Evolutionary conservation across 2,329 filamentous ascomycete species (phyloP), one percentile per base, ranked within the genome.

Genomic region (Pseudogymnoascus sp.): DNA sequence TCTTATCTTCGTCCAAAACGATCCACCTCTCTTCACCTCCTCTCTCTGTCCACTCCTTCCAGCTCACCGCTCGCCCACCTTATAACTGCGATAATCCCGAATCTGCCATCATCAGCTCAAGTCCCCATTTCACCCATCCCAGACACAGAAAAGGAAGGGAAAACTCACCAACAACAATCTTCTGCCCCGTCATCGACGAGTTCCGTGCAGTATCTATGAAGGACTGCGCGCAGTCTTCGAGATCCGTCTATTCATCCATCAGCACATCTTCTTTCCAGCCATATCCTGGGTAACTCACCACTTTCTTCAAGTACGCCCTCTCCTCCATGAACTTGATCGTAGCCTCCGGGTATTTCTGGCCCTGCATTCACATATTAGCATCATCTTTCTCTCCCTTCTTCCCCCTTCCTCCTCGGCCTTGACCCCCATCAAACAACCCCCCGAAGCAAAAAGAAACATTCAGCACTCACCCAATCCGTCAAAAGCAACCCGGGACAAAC

Each of bases 401-500:
- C 44, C 44, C 38, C 46, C 14, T 23, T 23, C 40, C 6, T 34
- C 14, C 12, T n/a, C n/a, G n/a, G 42, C 18, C 42, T 34, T 14
- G 2, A n/a, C 18, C 56, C 7, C 16, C 23, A 12, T 1, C 3
- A 16, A 28, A 14, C 5, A 23, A 25, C 14, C 36, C 21, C 21
- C 21, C 21, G 21, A 21, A n/a, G 12, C 37, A 16, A 31, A 31
- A 11, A 31, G 31, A 18, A 31, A 40, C n/a, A 42, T 4, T 8
- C 40, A n/a, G 6, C 37, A 71, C 72, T 67, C 68, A 81, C 82
- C 84, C 85, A 87, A 71, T 87, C 84, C 1, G 87, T 89, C 70
- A 88, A 75, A 68, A 89, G 71, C 68, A 89, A 75, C 1, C 86
- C 86, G 0, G 87, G 87, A 61, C 84, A 76, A 1, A 89, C 81